These are phyloP conservation scores for Bjerkandera adusta DNA, from an alignment of 1,284 basidiomycete genomes.

Conservation along the genomic window DNA sequence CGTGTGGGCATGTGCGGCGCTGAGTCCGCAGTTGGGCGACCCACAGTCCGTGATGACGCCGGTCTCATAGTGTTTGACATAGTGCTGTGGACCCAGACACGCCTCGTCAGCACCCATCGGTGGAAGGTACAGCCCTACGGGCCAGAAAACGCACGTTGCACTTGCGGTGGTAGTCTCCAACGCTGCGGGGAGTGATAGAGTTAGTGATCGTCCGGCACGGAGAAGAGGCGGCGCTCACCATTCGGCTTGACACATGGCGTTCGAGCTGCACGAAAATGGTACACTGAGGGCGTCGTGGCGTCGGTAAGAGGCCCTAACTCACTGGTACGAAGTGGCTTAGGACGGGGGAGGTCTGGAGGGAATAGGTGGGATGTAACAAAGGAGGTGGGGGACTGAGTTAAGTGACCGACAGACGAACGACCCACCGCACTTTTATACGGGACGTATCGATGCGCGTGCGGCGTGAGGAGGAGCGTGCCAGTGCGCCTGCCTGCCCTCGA, in stretches of 20 bases:
- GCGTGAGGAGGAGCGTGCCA: too few relatives aligned
- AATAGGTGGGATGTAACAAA: too few relatives aligned
- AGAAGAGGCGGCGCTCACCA: constrained; percentile 22
- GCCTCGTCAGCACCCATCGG: not conserved
- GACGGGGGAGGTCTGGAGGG: too few relatives aligned
- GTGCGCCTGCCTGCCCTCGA: too few relatives aligned
- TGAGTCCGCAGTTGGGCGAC: constrained; percentile 28
- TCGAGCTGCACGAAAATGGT: not conserved
- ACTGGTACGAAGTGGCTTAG: too few relatives aligned
- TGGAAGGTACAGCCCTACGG: not conserved
- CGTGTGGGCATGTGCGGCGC: constrained; percentile 28
- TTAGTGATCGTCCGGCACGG: constrained; percentile 7
- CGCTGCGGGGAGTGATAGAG: constrained; percentile 16
- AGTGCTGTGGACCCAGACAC: constrained; percentile 23
- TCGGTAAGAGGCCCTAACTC: too few relatives aligned
- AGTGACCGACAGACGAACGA: too few relatives aligned
- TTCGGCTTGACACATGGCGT: constrained; percentile 26
- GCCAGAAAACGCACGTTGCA: constrained; percentile 25
- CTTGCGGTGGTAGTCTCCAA: constrained; percentile 31
- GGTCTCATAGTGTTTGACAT: constrained; percentile 32
- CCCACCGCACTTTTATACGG: too few relatives aligned
- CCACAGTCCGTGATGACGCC: constrained; percentile 31
- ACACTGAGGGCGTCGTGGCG: too few relatives aligned
- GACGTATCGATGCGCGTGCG: too few relatives aligned
- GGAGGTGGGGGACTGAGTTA: too few relatives aligned